phyloP scores from a whole-genome alignment of 768 basidiomycete species.

The Sporobolomyces roseus region DNA sequence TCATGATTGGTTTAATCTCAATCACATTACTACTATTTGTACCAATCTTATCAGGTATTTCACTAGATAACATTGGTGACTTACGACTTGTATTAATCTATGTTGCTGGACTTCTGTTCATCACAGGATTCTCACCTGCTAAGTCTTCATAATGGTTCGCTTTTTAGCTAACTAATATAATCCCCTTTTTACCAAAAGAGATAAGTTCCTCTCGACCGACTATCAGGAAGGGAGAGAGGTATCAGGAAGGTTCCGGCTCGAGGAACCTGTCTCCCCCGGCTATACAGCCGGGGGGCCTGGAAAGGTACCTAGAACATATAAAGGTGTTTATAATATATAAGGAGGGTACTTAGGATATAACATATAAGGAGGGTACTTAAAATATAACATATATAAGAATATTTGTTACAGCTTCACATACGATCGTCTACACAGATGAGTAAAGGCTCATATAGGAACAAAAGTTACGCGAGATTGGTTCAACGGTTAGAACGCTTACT shows the following conservation, averaged over 20 bases:
- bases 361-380: slow-evolving; percentile 5
- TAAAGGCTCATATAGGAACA: no score
- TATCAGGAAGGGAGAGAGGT: no score
- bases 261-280: no score
- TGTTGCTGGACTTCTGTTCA: slow-evolving; percentile 45
- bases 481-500: slow-evolving; percentile 17
- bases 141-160: background rate
- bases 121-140: slow-evolving; percentile 33
- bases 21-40: no score
- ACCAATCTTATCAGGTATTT: no score
- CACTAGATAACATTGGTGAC: slow-evolving; percentile 44
- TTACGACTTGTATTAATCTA: slow-evolving; percentile 45
- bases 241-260: no score
- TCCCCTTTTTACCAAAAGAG: background rate
- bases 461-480: slow-evolving; percentile 15
- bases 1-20: no score
- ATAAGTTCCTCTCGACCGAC: no score
- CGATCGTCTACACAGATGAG: background rate
- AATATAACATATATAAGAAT: no score
- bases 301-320: background rate
- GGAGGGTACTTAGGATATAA: background rate
- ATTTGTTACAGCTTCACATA: background rate
- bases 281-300: no score
- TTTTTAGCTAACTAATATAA: slow-evolving; percentile 3
- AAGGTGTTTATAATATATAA: slow-evolving; percentile 8